Percentiles rank a stretch among this genome's conserved stretches.
phyloP scores from a whole-genome alignment of 2,329 filamentous ascomycete species.

The Diaporthe batatas region DNA sequence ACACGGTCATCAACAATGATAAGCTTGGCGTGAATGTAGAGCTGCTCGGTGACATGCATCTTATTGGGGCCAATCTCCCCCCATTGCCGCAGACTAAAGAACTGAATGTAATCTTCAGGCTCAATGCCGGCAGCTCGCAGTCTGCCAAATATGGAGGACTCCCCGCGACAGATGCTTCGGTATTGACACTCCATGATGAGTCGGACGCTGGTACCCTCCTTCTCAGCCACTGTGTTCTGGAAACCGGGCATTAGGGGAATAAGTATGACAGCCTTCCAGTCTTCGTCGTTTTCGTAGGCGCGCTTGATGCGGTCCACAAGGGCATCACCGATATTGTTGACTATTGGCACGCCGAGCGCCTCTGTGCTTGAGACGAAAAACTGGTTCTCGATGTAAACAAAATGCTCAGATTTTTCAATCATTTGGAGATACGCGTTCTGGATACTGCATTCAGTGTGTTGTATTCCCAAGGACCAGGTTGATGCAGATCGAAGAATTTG shows the following conservation, averaged over 20 bases:
- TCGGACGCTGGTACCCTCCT: slow-evolving; percentile 93
- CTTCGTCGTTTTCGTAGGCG: slow-evolving; percentile 84
- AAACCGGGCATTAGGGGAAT: slow-evolving; percentile 99
- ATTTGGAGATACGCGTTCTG: slow-evolving; percentile 95
- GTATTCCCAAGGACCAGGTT: slow-evolving; percentile 92
- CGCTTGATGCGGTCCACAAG: slow-evolving; percentile 91
- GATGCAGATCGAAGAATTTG: slow-evolving; percentile 93
- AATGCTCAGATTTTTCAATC: slow-evolving; percentile 95
- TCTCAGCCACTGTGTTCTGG: slow-evolving; percentile 94
- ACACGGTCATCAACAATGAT: slow-evolving; percentile 96
- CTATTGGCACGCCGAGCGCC: slow-evolving; percentile 86
- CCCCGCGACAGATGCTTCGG: slow-evolving; percentile 93
- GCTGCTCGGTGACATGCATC: slow-evolving; percentile 89
- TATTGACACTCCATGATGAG: slow-evolving; percentile 98
- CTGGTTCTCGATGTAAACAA: slow-evolving; percentile 99
- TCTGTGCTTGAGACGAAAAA: slow-evolving; percentile 97
- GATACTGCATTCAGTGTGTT: slow-evolving; percentile 92
- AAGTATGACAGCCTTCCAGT: slow-evolving; percentile 90
- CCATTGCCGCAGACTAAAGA: slow-evolving; percentile 94
- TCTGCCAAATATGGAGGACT: slow-evolving; percentile 90
- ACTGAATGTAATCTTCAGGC: slow-evolving; percentile 94
- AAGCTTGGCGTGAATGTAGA: slow-evolving; percentile 98
- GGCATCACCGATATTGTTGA: slow-evolving; percentile 94
- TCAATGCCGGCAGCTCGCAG: slow-evolving; percentile 85
- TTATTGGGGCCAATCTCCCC: slow-evolving; percentile 88